phyloP scores from a whole-genome alignment of 176 grass and related monocot species.

The Pontederia crassipes region DNA sequence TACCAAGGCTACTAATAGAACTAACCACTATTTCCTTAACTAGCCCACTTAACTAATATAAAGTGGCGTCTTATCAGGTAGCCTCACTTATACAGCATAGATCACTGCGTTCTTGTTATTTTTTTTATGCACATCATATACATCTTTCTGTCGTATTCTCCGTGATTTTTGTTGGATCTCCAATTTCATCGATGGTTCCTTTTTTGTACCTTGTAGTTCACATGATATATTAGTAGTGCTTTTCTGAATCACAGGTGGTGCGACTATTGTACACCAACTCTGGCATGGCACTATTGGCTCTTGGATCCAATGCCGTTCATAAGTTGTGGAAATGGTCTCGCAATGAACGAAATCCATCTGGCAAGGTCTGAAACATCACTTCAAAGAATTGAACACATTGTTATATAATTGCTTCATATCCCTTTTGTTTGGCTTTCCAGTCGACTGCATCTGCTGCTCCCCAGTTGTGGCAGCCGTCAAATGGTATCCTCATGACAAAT shows the following conservation, averaged over 20 bases:
- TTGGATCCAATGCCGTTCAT: slow-evolving; percentile 89
- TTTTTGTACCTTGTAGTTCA: too few relatives aligned
- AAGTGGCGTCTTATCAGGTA: too few relatives aligned
- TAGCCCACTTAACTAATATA: too few relatives aligned
- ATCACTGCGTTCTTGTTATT: too few relatives aligned
- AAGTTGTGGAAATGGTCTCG: slow-evolving; percentile 98
- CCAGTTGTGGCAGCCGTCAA: slow-evolving; percentile 89
- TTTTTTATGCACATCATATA: too few relatives aligned
- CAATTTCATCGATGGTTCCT: too few relatives aligned
- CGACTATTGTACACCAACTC: slow-evolving; percentile 89
- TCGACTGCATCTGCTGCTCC: slow-evolving; percentile 61
- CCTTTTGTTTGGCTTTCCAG: not conserved
- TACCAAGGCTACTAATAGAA: too few relatives aligned
- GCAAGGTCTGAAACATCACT: slow-evolving; percentile 54
- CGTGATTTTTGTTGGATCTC: too few relatives aligned
- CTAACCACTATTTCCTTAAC: too few relatives aligned
- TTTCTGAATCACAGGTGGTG: slow-evolving; percentile 47
- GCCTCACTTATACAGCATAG: too few relatives aligned
- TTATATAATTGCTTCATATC: slow-evolving; percentile 4
- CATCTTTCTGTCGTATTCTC: too few relatives aligned
- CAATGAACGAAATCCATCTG: slow-evolving; percentile 72
- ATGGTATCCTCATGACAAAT: slow-evolving; percentile 83
- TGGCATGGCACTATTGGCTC: slow-evolving; percentile 67
- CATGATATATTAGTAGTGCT: not conserved
- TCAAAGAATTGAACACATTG: slow-evolving; percentile 14